These are phyloP conservation scores for Talaromyces piceae DNA, from an alignment of 2,329 filamentous ascomycete genomes.

Conservation along the genomic window DNA sequence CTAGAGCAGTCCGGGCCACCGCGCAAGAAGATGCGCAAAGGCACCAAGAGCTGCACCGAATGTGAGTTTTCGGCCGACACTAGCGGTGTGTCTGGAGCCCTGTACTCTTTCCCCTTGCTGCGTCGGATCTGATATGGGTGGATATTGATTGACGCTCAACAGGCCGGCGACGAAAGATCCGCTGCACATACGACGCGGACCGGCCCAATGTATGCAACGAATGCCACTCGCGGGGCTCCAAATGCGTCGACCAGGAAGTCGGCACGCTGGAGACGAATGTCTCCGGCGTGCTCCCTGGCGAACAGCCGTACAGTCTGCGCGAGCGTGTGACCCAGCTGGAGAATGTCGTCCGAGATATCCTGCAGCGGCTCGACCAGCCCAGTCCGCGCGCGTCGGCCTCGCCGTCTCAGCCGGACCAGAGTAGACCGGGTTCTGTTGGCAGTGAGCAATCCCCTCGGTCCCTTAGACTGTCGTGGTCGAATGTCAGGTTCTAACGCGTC, in stretches of 20 bases:
- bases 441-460: too few relatives aligned
- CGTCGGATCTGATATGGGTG: neutral
- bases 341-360: constrained; percentile 27
- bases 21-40: constrained; percentile 39
- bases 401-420: neutral
- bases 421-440: neutral
- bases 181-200: constrained; percentile 32
- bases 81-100: neutral
- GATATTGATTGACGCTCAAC: neutral
- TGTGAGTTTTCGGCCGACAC: constrained; percentile 18
- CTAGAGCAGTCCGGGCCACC: constrained; percentile 25
- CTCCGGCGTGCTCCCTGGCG: constrained; percentile 14
- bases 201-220: constrained; percentile 32
- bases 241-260: constrained; percentile 35
- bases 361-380: constrained; percentile 13
- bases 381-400: constrained; percentile 1
- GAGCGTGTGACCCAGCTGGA: constrained; percentile 33
- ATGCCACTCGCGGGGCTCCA: constrained; percentile 31
- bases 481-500: too few relatives aligned
- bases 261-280: constrained; percentile 18
- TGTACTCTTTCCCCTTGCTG: neutral
- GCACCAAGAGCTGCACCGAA: constrained; percentile 37
- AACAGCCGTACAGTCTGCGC: constrained; percentile 30
- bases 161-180: constrained; percentile 37
- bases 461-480: too few relatives aligned